phyloP scores from a whole-genome alignment of 148 eudicot species.

The Euryodendron excelsum region DNA sequence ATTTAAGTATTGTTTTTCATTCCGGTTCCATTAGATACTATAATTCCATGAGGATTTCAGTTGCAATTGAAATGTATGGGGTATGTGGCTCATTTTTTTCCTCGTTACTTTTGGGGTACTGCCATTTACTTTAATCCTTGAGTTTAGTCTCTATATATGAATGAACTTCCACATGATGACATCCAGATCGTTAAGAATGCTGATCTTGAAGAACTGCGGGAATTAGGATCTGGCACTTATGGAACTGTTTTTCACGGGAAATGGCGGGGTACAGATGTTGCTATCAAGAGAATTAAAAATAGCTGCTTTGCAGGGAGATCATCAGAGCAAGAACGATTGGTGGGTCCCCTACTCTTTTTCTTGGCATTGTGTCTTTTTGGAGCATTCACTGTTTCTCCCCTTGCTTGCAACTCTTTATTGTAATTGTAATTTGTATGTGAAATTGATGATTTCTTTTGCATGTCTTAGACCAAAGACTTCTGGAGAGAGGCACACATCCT shows the following conservation, averaged over 20 bases:
- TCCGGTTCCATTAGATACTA: neutral
- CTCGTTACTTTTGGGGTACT: neutral
- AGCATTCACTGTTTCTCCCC: neutral
- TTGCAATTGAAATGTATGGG: neutral
- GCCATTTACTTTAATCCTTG: neutral
- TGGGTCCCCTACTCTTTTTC: constrained; percentile 33
- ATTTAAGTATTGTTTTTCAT: neutral
- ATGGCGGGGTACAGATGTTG: constrained; percentile 98
- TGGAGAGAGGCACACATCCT: constrained; percentile 97
- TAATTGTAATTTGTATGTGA: neutral
- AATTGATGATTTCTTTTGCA: neutral
- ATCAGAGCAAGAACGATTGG: constrained; percentile 91
- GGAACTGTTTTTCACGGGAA: constrained; percentile 97
- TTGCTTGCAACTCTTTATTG: neutral
- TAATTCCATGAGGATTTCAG: neutral
- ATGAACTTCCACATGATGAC: neutral
- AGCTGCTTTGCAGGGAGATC: constrained; percentile 92
- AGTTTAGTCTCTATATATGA: neutral
- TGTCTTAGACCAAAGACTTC: constrained; percentile 69
- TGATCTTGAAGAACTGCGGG: constrained; percentile 27
- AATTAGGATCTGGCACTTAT: constrained; percentile 93
- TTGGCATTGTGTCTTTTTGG: neutral
- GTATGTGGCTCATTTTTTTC: neutral
- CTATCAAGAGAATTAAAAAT: constrained; percentile 88
- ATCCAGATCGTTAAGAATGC: constrained; percentile 13